A percentile compares a stretch with the other conserved stretches of the same genome.
These are phyloP conservation scores for Tolypocladium album DNA, from an alignment of 2,329 filamentous ascomycete species.

Conservation along the genomic window DNA sequence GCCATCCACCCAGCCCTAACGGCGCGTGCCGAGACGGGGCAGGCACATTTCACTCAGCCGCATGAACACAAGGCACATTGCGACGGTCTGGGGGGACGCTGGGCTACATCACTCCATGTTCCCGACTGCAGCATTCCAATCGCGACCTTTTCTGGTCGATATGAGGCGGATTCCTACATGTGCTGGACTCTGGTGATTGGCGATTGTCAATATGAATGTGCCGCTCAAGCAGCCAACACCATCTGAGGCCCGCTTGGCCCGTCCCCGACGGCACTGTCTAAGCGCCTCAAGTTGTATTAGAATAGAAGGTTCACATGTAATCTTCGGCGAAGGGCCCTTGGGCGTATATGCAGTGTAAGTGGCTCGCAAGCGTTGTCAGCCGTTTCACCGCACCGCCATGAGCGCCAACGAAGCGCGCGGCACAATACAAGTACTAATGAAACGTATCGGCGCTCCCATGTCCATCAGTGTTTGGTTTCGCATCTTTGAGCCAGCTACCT, in stretches of 20 bases:
- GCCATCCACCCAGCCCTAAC: background rate
- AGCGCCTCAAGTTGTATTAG: too few relatives aligned
- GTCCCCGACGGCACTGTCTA: too few relatives aligned
- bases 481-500: too few relatives aligned
- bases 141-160: background rate
- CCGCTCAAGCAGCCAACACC: background rate
- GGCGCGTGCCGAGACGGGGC: slow-evolving; percentile 4
- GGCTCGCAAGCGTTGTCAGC: background rate
- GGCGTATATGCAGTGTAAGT: background rate
- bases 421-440: background rate
- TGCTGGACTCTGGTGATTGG: background rate
- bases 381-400: background rate
- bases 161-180: background rate
- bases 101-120: too few relatives aligned
- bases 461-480: too few relatives aligned
- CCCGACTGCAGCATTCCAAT: background rate
- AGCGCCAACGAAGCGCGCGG: background rate
- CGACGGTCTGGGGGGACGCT: background rate
- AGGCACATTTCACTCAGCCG: background rate
- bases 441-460: background rate
- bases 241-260: too few relatives aligned
- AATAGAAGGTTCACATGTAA: too few relatives aligned
- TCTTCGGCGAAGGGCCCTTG: too few relatives aligned
- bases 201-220: background rate
- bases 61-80: background rate